These are phyloP conservation scores for Filobasidium floriforme DNA, from an alignment of 768 basidiomycete genomes.

Conservation along the genomic window DNA sequence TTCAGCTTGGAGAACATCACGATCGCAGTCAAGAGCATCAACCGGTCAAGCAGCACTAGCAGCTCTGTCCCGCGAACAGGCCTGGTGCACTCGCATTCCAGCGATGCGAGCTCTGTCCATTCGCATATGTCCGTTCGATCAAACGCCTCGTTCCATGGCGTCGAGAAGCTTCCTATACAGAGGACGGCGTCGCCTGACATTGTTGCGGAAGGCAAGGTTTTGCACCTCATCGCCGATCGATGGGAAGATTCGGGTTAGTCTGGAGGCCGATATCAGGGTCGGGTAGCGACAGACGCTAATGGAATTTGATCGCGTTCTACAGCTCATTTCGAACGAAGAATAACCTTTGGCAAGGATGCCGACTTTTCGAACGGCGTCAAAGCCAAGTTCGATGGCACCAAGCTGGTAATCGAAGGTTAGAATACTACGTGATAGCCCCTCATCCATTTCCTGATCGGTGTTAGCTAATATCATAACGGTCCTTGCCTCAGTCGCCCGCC, in stretches of 20 bases:
- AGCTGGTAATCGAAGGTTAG: slow-evolving; percentile 21
- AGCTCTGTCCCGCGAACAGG: not conserved
- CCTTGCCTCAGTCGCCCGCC: not conserved
- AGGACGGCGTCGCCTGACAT: not conserved
- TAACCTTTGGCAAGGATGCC: slow-evolving; percentile 22
- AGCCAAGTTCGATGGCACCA: slow-evolving; percentile 21
- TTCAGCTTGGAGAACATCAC: slow-evolving; percentile 24
- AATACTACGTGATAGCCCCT: not conserved
- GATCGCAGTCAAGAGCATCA: slow-evolving; percentile 20
- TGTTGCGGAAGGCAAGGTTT: slow-evolving; percentile 6
- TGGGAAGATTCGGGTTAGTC: slow-evolving; percentile 24
- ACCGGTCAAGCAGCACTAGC: not conserved
- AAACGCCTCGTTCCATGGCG: not conserved
- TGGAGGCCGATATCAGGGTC: not conserved
- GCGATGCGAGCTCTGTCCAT: not conserved
- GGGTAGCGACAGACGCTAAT: not conserved
- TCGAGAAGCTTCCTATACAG: not conserved
- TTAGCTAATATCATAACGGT: not conserved
- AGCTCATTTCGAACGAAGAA: slow-evolving; percentile 23
- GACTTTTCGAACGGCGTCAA: slow-evolving; percentile 23
- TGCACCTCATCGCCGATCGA: slow-evolving; percentile 24
- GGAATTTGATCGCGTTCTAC: not conserved
- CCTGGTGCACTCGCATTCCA: not conserved
- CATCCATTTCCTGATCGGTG: not conserved
- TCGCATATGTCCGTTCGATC: not conserved